phyloP scores from a whole-genome alignment of 2,329 filamentous ascomycete species.

The Fusarium sp. region DNA sequence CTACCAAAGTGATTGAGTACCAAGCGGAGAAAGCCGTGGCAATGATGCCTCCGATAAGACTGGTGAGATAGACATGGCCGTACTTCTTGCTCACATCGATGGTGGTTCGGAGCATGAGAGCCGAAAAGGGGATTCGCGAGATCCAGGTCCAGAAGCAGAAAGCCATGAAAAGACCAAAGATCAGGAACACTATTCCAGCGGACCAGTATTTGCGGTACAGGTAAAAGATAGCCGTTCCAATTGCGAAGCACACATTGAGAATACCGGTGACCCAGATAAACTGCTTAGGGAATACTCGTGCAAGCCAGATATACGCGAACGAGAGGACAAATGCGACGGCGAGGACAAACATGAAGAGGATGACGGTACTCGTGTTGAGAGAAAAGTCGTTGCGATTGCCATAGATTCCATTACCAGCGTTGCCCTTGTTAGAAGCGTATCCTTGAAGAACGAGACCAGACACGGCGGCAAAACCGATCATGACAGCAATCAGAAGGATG shows the following conservation, averaged over 20 bases:
- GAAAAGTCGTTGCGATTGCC: constrained; percentile 72
- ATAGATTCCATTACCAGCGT: constrained; percentile 81
- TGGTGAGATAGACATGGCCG: constrained; percentile 89
- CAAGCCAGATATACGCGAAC: constrained; percentile 80
- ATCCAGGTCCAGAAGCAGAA: constrained; percentile 93
- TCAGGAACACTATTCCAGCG: constrained; percentile 86
- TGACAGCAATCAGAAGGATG: constrained; percentile 78
- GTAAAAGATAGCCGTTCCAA: constrained; percentile 92
- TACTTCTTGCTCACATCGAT: constrained; percentile 87
- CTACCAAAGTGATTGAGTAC: constrained; percentile 88
- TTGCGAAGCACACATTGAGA: constrained; percentile 83
- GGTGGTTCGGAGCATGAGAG: constrained; percentile 86
- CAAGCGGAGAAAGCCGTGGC: constrained; percentile 84
- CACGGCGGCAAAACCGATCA: constrained; percentile 80
- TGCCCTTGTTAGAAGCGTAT: constrained; percentile 73
- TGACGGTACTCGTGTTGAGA: constrained; percentile 85
- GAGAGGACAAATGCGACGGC: constrained; percentile 80
- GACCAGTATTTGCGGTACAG: constrained; percentile 81
- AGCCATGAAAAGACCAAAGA: constrained; percentile 80
- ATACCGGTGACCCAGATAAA: constrained; percentile 96
- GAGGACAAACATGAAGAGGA: constrained; percentile 86
- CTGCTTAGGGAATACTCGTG: constrained; percentile 84
- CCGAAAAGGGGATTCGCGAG: constrained; percentile 88
- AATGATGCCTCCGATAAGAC: constrained; percentile 82
- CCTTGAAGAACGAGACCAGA: constrained; percentile 81